These are phyloP conservation scores for Amanita exitialis DNA, from an alignment of 768 basidiomycete species.

Conservation along the genomic window DNA sequence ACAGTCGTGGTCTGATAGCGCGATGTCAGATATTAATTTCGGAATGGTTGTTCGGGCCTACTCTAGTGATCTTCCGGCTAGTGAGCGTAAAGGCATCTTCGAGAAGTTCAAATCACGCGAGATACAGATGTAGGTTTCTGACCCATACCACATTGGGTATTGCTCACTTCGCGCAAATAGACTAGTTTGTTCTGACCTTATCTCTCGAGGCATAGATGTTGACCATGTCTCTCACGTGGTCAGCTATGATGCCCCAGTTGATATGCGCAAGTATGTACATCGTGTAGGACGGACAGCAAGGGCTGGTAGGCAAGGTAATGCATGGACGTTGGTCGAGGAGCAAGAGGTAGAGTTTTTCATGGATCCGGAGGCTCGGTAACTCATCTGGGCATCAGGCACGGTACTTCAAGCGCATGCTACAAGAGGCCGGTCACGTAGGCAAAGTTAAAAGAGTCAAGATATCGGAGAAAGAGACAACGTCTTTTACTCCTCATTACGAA, in stretches of 20 bases:
- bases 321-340: slow-evolving; percentile 94
- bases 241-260: slow-evolving; percentile 93
- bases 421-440: slow-evolving; percentile 56
- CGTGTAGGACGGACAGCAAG: slow-evolving; percentile 94
- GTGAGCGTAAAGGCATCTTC: slow-evolving; percentile 68
- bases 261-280: slow-evolving; percentile 97
- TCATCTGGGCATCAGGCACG: slow-evolving; percentile 46
- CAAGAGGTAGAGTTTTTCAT: slow-evolving; percentile 52
- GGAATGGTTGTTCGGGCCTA: slow-evolving; percentile 55
- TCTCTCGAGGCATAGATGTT: slow-evolving; percentile 94
- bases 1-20: slow-evolving; percentile 21
- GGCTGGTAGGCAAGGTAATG: slow-evolving; percentile 79
- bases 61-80: slow-evolving; percentile 72
- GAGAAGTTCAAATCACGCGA: slow-evolving; percentile 75
- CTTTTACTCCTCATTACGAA: slow-evolving; percentile 55
- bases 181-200: slow-evolving; percentile 92
- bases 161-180: slow-evolving; percentile 28
- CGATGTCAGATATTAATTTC: slow-evolving; percentile 10
- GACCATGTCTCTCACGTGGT: slow-evolving; percentile 88
- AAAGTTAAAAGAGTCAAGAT: slow-evolving; percentile 63
- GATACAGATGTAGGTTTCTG: slow-evolving; percentile 62
- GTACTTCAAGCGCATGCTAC: slow-evolving; percentile 80
- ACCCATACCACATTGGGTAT: neutral
- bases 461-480: slow-evolving; percentile 46
- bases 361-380: neutral